These are phyloP conservation scores for Sphagnum contortum DNA, from an alignment of 225 moss, liverwort and hornwort species.

Conservation along the genomic window DNA sequence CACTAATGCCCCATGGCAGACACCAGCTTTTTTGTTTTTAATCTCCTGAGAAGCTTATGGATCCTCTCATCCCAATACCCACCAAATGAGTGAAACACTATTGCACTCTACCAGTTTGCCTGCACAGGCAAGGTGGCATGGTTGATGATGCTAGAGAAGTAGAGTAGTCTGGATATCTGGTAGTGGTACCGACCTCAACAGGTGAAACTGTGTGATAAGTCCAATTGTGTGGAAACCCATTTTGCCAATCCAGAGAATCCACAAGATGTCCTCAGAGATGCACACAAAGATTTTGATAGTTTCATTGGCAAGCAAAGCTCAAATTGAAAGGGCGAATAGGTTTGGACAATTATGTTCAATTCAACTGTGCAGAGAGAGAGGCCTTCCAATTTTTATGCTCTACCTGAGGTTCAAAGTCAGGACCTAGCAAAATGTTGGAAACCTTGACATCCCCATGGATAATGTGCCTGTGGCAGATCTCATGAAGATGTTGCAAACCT, in stretches of 20 bases:
- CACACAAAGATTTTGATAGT: too few relatives aligned
- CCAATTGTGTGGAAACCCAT: conserved; percentile 8
- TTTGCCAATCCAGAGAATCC: conserved; percentile 9
- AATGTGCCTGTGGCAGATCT: conserved; percentile 79
- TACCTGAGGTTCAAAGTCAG: conserved; percentile 84
- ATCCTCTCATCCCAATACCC: too few relatives aligned
- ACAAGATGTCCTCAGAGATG: neutral
- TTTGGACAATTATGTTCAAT: too few relatives aligned
- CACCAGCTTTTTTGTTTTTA: too few relatives aligned
- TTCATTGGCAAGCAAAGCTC: neutral
- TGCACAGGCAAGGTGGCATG: too few relatives aligned
- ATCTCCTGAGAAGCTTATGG: too few relatives aligned
- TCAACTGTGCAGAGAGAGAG: too few relatives aligned
- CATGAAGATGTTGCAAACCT: conserved; percentile 84
- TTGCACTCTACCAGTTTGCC: too few relatives aligned
- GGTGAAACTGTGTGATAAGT: conserved; percentile 9
- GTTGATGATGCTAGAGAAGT: too few relatives aligned
- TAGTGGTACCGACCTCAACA: neutral
- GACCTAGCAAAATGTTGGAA: conserved; percentile 76
- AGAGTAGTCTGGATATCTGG: too few relatives aligned
- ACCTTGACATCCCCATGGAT: conserved; percentile 95
- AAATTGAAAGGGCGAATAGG: neutral
- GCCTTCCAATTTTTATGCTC: neutral
- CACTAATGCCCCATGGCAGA: too few relatives aligned
- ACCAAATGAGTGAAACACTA: too few relatives aligned